Base-by-base conservation (phyloP, 2,329 filamentous ascomycete genomes). In the Pseudocercospora ulei region DNA sequence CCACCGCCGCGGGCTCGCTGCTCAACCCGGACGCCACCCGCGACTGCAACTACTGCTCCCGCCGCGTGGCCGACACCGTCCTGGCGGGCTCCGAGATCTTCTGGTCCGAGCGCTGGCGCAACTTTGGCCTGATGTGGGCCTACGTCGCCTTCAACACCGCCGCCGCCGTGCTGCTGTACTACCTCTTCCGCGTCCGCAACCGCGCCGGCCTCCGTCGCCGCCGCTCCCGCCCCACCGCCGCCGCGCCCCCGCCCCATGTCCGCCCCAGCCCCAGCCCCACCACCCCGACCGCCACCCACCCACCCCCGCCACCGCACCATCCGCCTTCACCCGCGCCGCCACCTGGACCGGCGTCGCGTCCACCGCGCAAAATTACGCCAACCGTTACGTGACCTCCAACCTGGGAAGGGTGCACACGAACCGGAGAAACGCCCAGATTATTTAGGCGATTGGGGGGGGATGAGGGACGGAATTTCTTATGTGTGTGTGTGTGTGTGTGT, bases 61-160 rank as follows among this genome's bases (percentile, higher is more conserved):
- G 71, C 17, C 44, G 42, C 9, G 47, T 48, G 6, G 67, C 71
- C 0, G 66, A 75, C 47, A 61, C 64, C 22, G 74, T 67, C 57
- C 56, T 76, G 27, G 54, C 55, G 0, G 33, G 46, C 1, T 58
- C 65, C 3, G 57, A 53, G 11, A 68, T 69, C 35, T 57, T 58
- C 41, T 74, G 62, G 52, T 46, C 51, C 0, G 60, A 73, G 17
- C 61, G 74, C 2, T 83, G 79, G 78, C 67, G 78, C 40, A 81
- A 84, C 54, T 82, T 76, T 41, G 80, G 79, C 1, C 66, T 84
- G 25, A 63, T 83, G 52, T 83, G 76, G 72, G 75, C 66, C 0
- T 84, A 72, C 50, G 70, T 83, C 24, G 43, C 62, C 0, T 80
- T 82, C 58, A 80, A 83, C 50, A 68, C 80, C 24, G 59, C 61